Percentiles rank a stretch among this genome's conserved stretches.
Evolutionary conservation across 2,329 filamentous ascomycete genomes (phyloP).

Genomic region (Pochonia chlamydosporia): DNA sequence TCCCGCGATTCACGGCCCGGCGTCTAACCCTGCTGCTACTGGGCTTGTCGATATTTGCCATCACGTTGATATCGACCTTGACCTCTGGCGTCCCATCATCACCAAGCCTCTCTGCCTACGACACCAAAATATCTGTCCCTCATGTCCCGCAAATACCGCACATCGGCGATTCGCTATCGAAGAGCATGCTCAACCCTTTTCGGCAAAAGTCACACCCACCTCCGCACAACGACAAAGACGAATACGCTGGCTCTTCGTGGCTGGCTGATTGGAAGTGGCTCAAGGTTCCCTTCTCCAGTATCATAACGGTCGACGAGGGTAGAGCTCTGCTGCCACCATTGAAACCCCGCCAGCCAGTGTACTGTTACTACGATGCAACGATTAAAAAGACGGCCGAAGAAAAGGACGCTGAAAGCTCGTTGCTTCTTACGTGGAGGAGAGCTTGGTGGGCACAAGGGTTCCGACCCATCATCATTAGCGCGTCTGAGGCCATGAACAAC

Average conservation of each 20-base stretch:
- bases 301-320: conserved; percentile 73
- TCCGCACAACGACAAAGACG: conserved; percentile 70
- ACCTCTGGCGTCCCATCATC: conserved; percentile 42
- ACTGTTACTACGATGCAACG: conserved; percentile 82
- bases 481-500: conserved; percentile 76
- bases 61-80: conserved; percentile 49
- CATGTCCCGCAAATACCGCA: conserved; percentile 19
- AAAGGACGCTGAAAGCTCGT: conserved; percentile 66
- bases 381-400: conserved; percentile 55
- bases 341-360: conserved; percentile 64
- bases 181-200: conserved; percentile 59
- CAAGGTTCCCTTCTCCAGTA: conserved; percentile 75
- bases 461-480: conserved; percentile 72
- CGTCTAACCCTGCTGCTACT: conserved; percentile 47
- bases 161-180: conserved; percentile 33
- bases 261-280: conserved; percentile 87
- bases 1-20: conserved; percentile 46
- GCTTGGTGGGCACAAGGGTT: conserved; percentile 97
- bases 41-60: conserved; percentile 44
- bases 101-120: conserved; percentile 42
- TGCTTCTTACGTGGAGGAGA: conserved; percentile 81
- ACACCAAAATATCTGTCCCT: conserved; percentile 44
- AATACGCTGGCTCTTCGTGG: conserved; percentile 75
- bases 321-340: conserved; percentile 78
- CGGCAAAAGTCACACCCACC: conserved; percentile 64